These are phyloP conservation scores for Microcyclosporella mali DNA, from an alignment of 2,329 filamentous ascomycete species.

Conservation along the genomic window DNA sequence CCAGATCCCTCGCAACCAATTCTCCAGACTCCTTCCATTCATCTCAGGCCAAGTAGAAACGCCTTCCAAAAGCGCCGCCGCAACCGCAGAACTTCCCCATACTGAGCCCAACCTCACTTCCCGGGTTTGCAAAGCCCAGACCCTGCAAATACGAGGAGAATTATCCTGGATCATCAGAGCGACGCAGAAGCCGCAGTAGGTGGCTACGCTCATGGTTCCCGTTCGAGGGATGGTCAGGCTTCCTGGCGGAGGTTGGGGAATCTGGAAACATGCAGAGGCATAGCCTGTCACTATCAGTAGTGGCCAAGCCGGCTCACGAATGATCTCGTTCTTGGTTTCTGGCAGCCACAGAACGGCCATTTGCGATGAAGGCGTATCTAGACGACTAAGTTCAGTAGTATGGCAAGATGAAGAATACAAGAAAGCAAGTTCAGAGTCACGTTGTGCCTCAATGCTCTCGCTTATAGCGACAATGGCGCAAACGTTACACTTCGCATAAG, in stretches of 20 bases:
- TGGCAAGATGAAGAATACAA: background rate
- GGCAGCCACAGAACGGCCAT: constrained; percentile 5
- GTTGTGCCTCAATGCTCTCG: too few relatives aligned
- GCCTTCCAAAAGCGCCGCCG: constrained; percentile 7
- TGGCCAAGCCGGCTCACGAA: constrained; percentile 4
- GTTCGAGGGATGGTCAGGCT: constrained; percentile 7
- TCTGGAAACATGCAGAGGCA: constrained; percentile 4
- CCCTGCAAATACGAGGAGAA: constrained; percentile 10
- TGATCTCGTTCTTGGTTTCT: constrained; percentile 6
- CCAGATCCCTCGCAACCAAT: constrained; percentile 10
- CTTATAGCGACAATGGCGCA: too few relatives aligned
- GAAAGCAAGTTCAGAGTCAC: background rate
- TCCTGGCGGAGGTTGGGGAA: constrained; percentile 6
- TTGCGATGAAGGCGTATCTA: too few relatives aligned
- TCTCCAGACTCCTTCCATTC: constrained; percentile 10
- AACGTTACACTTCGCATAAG: too few relatives aligned
- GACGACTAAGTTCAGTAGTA: too few relatives aligned
- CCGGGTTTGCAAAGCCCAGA: constrained; percentile 9
- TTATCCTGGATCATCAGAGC: constrained; percentile 13
- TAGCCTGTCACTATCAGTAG: constrained; percentile 6
- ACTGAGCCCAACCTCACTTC: constrained; percentile 10
- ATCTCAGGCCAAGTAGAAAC: constrained; percentile 9
- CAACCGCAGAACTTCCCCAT: constrained; percentile 9
- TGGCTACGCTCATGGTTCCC: constrained; percentile 10
- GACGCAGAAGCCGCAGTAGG: constrained; percentile 9